phyloP scores from a whole-genome alignment of 306 rosid genomes.

The Pueraria montana region DNA sequence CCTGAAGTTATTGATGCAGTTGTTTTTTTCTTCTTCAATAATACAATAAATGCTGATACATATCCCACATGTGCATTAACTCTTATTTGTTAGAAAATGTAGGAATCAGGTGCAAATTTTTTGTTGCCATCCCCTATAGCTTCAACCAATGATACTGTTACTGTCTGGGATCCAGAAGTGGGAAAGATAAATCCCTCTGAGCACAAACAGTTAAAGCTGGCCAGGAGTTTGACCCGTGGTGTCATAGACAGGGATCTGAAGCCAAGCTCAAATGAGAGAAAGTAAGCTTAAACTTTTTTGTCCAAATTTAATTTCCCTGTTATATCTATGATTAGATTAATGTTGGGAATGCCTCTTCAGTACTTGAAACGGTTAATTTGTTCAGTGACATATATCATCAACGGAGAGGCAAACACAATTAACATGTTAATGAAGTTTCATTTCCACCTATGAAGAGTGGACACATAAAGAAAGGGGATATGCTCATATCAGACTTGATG shows the following conservation, averaged over 20 bases:
- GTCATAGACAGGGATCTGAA: slow-evolving; percentile 97
- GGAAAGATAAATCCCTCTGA: slow-evolving; percentile 95
- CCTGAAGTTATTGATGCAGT: slow-evolving; percentile 23
- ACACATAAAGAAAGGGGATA: not conserved
- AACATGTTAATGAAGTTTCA: slow-evolving; percentile 41
- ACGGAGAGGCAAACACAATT: slow-evolving; percentile 13
- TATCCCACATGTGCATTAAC: slow-evolving; percentile 35
- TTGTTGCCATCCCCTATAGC: slow-evolving; percentile 90
- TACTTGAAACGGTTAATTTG: slow-evolving; percentile 38
- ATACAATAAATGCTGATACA: slow-evolving; percentile 36
- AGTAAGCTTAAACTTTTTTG: slow-evolving; percentile 67
- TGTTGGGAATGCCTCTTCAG: slow-evolving; percentile 21
- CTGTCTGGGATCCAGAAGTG: slow-evolving; percentile 94
- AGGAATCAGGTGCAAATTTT: slow-evolving; percentile 99
- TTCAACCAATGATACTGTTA: slow-evolving; percentile 92
- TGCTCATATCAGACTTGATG: not conserved
- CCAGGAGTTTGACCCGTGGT: slow-evolving; percentile 96
- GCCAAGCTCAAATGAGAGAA: slow-evolving; percentile 92
- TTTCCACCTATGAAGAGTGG: not conserved
- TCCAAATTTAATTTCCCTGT: slow-evolving; percentile 28
- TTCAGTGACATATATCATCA: slow-evolving; percentile 22
- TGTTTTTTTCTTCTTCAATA: slow-evolving; percentile 5
- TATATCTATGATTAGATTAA: slow-evolving; percentile 33
- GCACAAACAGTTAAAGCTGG: slow-evolving; percentile 97
- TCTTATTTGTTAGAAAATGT: slow-evolving; percentile 56